These are phyloP conservation scores for Tuber melanosporum DNA, from an alignment of 495 filamentous ascomycete genomes.

Conservation along the genomic window DNA sequence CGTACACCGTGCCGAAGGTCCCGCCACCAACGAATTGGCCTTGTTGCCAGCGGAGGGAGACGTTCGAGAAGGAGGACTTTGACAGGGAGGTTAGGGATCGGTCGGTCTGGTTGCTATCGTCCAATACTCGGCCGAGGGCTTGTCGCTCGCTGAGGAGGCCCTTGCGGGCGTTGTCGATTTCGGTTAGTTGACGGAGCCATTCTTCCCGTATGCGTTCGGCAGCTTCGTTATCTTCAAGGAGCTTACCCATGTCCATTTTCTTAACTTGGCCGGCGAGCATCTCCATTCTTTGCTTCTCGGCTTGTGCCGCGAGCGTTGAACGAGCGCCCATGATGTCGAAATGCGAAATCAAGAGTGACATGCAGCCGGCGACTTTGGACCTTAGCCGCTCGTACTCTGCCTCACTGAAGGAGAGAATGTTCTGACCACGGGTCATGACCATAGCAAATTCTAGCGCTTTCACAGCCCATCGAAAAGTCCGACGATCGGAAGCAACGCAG, in stretches of 20 bases:
- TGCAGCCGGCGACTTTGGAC: constrained; percentile 89
- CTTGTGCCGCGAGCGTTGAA: constrained; percentile 83
- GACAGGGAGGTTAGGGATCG: constrained; percentile 88
- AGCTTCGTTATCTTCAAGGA: constrained; percentile 80
- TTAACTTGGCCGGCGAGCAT: constrained; percentile 64
- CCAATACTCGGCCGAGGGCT: constrained; percentile 79
- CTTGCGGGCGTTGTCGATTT: constrained; percentile 70
- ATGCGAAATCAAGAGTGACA: constrained; percentile 94
- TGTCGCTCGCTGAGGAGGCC: constrained; percentile 81
- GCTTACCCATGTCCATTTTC: constrained; percentile 65
- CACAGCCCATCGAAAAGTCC: constrained; percentile 96
- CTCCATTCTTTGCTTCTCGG: constrained; percentile 78
- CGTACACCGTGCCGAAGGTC: constrained; percentile 94
- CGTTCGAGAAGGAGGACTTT: constrained; percentile 78
- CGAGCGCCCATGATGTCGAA: constrained; percentile 98
- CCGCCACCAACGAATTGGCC: constrained; percentile 95
- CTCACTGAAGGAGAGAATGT: constrained; percentile 80
- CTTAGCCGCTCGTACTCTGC: constrained; percentile 74
- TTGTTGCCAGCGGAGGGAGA: constrained; percentile 93
- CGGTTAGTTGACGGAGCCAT: constrained; percentile 60
- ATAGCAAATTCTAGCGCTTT: constrained; percentile 92
- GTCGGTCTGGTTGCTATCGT: constrained; percentile 91
- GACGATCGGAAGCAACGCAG: constrained; percentile 86
- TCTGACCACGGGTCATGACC: constrained; percentile 87
- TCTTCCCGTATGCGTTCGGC: constrained; percentile 63